Base-by-base conservation (phyloP, 1,284 basidiomycete genomes). In the Marasmius tenuissimus region DNA sequence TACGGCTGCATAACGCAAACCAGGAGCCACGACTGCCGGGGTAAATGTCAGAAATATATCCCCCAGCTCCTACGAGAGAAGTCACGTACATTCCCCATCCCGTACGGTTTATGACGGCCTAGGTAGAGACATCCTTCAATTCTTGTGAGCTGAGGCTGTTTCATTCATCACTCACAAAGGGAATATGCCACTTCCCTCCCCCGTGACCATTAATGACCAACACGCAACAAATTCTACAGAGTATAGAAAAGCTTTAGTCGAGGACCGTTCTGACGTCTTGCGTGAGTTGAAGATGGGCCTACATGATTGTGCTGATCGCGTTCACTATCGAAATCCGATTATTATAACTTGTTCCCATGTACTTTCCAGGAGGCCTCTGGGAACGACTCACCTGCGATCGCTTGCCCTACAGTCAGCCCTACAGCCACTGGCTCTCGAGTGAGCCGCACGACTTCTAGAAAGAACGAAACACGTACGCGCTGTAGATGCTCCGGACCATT, bases 101-200 rank as follows among this genome's bases (percentile, higher is more conserved):
- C 7, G 69, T 67, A 4, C 72, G 66, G 58, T 71, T 73, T 0
- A 72, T 66, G 4, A 72, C 65, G 22, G 72, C 68, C 71, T 72
- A 35, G 39, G 45, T 6, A 60, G 27, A 59, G 22, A 51, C n/a
- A n/a, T 11, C 22, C 11, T 45, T 42, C 57, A 57, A 34, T 40
- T 12, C 37, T 48, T 7, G 33, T 9, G 20, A 51, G 33, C 16
- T 8, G 4, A 16, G 45, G 45, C 16, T n/a, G 8, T 8, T 47
- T 8, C n/a, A 20, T 8, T 8, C 7, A 8, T 8, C 8, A 66
- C 71, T n/a, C 57, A 73, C 71, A 52, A 73, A 73, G 22, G 71
- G 70, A 12, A 73, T 65, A 60, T 72, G 69, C 72, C 72, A 73
- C 60, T 71, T 71, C 33, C 69, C 72, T 20, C 71, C 72, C n/a